Conservation (phyloP, 2,329 filamentous ascomycete species). For the Elsinoe ampelina region DNA sequence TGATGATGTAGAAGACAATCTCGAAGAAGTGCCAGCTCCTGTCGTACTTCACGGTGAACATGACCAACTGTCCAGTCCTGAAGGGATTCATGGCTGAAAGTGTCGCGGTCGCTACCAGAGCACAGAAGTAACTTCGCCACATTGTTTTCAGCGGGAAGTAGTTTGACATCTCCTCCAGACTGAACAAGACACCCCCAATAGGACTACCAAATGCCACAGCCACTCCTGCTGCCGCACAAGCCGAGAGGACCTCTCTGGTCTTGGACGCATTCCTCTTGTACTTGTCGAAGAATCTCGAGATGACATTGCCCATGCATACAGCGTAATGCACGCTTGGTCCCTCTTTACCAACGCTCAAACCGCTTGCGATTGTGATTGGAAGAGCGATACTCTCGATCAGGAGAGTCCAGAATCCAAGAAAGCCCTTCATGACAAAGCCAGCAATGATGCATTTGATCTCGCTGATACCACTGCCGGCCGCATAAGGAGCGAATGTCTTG, state of each 20-base stretch:
- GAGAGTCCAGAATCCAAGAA: conserved; percentile 82
- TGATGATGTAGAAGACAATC: conserved; percentile 78
- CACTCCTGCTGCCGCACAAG: conserved; percentile 88
- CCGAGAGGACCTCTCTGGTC: conserved; percentile 87
- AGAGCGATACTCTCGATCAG: conserved; percentile 89
- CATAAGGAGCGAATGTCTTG: conserved; percentile 87
- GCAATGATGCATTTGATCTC: conserved; percentile 99
- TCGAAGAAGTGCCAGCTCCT: conserved; percentile 98
- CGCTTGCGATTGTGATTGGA: conserved; percentile 85
- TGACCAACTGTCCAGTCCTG: conserved; percentile 91
- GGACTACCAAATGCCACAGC: conserved; percentile 95
- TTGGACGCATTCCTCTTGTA: conserved; percentile 88
- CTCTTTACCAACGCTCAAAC: conserved; percentile 91
- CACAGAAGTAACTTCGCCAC: conserved; percentile 98
- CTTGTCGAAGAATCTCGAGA: conserved; percentile 85
- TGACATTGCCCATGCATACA: conserved; percentile 93
- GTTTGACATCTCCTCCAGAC: conserved; percentile 93
- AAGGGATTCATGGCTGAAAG: conserved; percentile 97
- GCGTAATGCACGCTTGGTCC: conserved; percentile 98
- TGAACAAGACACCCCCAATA: conserved; percentile 93
- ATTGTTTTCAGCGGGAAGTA: conserved; percentile 95
- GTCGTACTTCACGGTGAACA: conserved; percentile 97
- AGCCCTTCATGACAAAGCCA: conserved; percentile 98
- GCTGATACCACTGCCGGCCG: conserved; percentile 90
- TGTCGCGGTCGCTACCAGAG: conserved; percentile 85